Conservation (phyloP, 495 filamentous ascomycete genomes). For the Aspergillus coremiiformis region DNA sequence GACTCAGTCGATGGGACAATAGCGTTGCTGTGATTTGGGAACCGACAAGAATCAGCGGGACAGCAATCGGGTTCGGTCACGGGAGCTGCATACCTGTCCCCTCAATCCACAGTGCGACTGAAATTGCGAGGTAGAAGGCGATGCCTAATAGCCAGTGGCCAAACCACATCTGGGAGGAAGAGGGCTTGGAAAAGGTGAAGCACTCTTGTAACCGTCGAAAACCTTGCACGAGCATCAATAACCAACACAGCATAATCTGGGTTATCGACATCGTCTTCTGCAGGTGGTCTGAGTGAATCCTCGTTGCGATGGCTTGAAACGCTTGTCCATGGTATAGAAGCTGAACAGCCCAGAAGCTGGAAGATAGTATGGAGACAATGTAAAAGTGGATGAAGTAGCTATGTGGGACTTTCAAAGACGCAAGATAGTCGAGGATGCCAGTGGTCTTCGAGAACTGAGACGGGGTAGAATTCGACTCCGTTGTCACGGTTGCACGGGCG, state of each 20-base stretch:
- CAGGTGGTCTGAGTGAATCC: slow-evolving; percentile 30
- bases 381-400: slow-evolving; percentile 88
- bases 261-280: slow-evolving; percentile 49
- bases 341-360: slow-evolving; percentile 69
- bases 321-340: slow-evolving; percentile 49
- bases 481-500: slow-evolving; percentile 38
- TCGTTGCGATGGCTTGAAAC: slow-evolving; percentile 32
- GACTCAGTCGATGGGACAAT: slow-evolving; percentile 21
- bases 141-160: slow-evolving; percentile 75
- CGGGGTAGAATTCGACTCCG: slow-evolving; percentile 11
- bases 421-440: slow-evolving; percentile 44
- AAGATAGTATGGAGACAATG: slow-evolving; percentile 58
- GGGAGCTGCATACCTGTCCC: slow-evolving; percentile 54
- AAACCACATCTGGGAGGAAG: slow-evolving; percentile 71
- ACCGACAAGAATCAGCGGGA: slow-evolving; percentile 10
- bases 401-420: slow-evolving; percentile 64
- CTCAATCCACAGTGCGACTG: slow-evolving; percentile 79
- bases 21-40: slow-evolving; percentile 22
- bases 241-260: slow-evolving; percentile 62
- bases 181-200: slow-evolving; percentile 52
- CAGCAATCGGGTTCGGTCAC: neutral
- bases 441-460: slow-evolving; percentile 8
- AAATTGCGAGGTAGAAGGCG: slow-evolving; percentile 64
- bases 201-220: slow-evolving; percentile 69
- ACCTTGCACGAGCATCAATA: slow-evolving; percentile 67